phyloP scores from a whole-genome alignment of 805 yeast species.

The Cyberlindnera xylosilytica region DNA sequence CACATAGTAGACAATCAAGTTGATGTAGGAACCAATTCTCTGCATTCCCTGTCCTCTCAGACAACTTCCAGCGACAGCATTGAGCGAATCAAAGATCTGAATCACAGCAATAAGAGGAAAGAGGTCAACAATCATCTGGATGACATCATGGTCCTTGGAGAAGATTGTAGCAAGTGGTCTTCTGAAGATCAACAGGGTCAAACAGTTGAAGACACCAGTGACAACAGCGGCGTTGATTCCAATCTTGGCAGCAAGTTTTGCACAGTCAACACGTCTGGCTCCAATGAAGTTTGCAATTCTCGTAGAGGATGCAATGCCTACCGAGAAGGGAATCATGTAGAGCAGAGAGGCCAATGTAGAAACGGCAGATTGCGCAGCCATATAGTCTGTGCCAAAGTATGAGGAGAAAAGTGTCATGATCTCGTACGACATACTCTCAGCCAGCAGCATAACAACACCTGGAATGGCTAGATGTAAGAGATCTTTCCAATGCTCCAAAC shows the following conservation, averaged over 20 bases:
- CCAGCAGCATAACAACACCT: slow-evolving; percentile 76
- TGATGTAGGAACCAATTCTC: slow-evolving; percentile 68
- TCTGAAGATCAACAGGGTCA: slow-evolving; percentile 45
- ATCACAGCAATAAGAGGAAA: slow-evolving; percentile 63
- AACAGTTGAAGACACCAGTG: slow-evolving; percentile 51
- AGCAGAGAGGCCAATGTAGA: slow-evolving; percentile 62
- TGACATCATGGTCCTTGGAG: slow-evolving; percentile 57
- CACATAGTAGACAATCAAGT: slow-evolving; percentile 63
- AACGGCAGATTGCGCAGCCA: slow-evolving; percentile 75
- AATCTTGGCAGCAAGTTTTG: slow-evolving; percentile 43
- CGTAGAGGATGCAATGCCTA: slow-evolving; percentile 68
- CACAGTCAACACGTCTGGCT: slow-evolving; percentile 44
- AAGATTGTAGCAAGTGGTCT: slow-evolving; percentile 52
- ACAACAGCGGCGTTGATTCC: slow-evolving; percentile 38
- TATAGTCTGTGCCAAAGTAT: slow-evolving; percentile 61
- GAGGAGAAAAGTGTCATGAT: slow-evolving; percentile 67
- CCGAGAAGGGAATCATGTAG: slow-evolving; percentile 74
- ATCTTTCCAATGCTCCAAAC: slow-evolving; percentile 49
- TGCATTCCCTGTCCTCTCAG: slow-evolving; percentile 87
- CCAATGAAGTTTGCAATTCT: slow-evolving; percentile 74
- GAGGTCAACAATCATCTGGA: slow-evolving; percentile 45
- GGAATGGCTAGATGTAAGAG: slow-evolving; percentile 62
- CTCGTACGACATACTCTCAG: slow-evolving; percentile 75
- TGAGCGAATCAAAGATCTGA: slow-evolving; percentile 68
- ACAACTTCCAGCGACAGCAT: slow-evolving; percentile 70